Base-by-base conservation (phyloP, 2,329 filamentous ascomycete species). In the Calonectria pteridis region DNA sequence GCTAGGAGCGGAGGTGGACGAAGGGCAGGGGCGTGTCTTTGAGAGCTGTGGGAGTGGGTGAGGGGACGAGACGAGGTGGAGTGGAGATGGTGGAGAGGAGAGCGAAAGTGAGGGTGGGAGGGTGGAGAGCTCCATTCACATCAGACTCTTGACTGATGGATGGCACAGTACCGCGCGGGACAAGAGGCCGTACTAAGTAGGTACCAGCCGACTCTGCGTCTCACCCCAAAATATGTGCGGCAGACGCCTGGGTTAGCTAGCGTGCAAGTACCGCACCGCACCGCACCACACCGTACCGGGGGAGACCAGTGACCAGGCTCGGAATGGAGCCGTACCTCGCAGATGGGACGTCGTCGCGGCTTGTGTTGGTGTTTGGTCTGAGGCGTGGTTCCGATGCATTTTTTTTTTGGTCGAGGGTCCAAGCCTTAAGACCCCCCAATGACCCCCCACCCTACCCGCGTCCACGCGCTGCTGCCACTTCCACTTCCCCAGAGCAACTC, bases 401-500 rank as follows among this genome's bases (percentile, higher is more conserved):
- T 63, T 62, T 71, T 72, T 68, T 55, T 35, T 64, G 35, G 63
- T 40, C 70, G 64, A 69, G 58, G 58, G 64, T 65, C 65, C 71
- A 66, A 67, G 71, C 71, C 62, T 62, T 71, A 71, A 71, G 62
- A 66, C 72, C 67, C 71, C 72, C 74, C 73, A 74, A 72, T 62
- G 69, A 76, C 74, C 72, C 74, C 74, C 74, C 74, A 76, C 72
- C 62, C 72, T 74, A 72, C 74, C 74, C 74, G 72, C 73, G 68
- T 72, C 63, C 67, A 68, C 71, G 35, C 58, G 66, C 59, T 64
- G 72, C 68, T 69, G 70, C 73, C 50, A 62, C 72, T 73, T 51
- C 66, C 69, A 71, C 69, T 74, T 74, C 72, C 74, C 72, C 72
- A 73, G 72, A 74, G 68, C 71, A 75, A 59, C 63, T 71, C 65